Evolutionary conservation across 1,284 basidiomycete species (phyloP), one percentile per base, ranked within the genome.

Genomic region (Moniliella sp.): DNA sequence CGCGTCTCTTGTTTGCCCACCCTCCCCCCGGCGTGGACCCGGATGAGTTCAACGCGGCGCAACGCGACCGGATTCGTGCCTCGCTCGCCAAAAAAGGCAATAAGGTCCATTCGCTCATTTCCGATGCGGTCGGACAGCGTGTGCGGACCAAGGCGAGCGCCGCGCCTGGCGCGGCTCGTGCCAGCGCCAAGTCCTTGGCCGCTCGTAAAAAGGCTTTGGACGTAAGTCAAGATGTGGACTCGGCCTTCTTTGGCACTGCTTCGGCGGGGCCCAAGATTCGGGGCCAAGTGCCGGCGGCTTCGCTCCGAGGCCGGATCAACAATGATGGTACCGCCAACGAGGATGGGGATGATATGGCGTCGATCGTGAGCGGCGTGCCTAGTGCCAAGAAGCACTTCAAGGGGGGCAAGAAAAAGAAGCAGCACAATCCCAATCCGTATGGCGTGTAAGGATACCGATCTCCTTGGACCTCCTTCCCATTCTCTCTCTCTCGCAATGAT

Each of bases 1-100:
- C 81, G 21, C 83, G 81, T 48, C 69, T 99, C 0, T 67, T 97
- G 5, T 94, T 73, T 61, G 80, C 79, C 43, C 79, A 88, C 42
- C 75, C 70, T 1, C 62, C 81, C 12, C 86, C 91, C 5, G 64
- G 49, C 4, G 27, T 73, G 3, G 62, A 71, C 5, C 69, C 75
- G 9, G 69, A 73, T 33, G 66, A 67, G 1, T 97, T 86, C 67
- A 97, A 97, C 62, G 59, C 67, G 28, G 68, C 69, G 31, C 77
- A 75, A 10, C 72, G 78, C 33, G 66, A 72, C 31, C 63, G 72
- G 17, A 70, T 74, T 0, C 63, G 84, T 13, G 62, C 57, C 18
- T 52, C 53, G 4, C 50, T 61, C 5, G 36, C 45, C 3, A 23
- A 23, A 23, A 23, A n/a, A n/a, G 21, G 21, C 78, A 63, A 30